These are phyloP conservation scores for Aspergillus taichungensis DNA, from an alignment of 495 filamentous ascomycete species.

Conservation along the genomic window DNA sequence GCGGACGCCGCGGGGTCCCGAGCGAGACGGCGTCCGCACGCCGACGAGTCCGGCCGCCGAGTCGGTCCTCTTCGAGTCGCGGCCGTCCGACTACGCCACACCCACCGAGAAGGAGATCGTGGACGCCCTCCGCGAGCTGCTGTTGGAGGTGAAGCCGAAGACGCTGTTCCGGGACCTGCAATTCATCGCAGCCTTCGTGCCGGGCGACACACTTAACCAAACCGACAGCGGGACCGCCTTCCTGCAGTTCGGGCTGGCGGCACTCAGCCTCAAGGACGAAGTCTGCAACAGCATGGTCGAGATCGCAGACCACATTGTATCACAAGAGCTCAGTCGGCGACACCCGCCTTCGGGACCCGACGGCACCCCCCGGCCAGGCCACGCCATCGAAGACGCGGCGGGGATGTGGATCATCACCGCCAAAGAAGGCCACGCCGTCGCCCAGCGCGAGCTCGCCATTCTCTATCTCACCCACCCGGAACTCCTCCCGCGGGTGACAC, in stretches of 20 bases:
- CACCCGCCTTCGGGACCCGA: conserved; percentile 34
- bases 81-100: conserved; percentile 28
- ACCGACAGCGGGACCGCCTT: conserved; percentile 87
- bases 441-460: conserved; percentile 90
- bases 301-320: conserved; percentile 42
- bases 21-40: conserved; percentile 10
- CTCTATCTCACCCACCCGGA: conserved; percentile 92
- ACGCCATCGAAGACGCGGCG: conserved; percentile 72
- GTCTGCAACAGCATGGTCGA: conserved; percentile 87
- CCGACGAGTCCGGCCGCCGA: conserved; percentile 22
- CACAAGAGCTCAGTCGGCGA: conserved; percentile 32
- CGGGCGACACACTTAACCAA: conserved; percentile 69
- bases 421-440: conserved; percentile 83
- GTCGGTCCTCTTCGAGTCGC: conserved; percentile 31
- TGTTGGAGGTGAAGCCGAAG: conserved; percentile 72
- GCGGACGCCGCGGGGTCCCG: conserved; percentile 6
- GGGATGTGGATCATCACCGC: conserved; percentile 91
- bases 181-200: conserved; percentile 89
- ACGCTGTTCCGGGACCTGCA: conserved; percentile 93
- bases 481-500: conserved; percentile 71
- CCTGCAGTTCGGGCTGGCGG: conserved; percentile 86
- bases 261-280: conserved; percentile 81
- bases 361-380: conserved; percentile 25
- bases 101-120: conserved; percentile 56
- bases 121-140: conserved; percentile 67